A percentile compares a stretch with the other conserved stretches of the same genome.
Evolutionary conservation across 176 grass and related monocot genomes (phyloP).

Genomic region (Carex littledalei): DNA sequence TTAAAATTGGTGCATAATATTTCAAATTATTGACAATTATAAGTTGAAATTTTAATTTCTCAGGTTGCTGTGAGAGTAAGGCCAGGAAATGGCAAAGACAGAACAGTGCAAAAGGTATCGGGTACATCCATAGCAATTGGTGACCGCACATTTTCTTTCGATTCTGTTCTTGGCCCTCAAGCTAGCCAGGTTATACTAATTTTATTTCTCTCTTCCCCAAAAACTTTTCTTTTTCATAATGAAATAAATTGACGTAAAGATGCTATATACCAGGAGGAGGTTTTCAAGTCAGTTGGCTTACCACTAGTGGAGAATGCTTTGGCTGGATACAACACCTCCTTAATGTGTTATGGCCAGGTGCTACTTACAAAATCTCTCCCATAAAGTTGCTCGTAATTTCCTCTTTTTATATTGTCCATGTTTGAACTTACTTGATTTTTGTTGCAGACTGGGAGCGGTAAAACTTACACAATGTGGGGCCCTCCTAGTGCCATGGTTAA

Average conservation of each 20-base stretch:
- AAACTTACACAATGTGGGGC: constrained; percentile 97
- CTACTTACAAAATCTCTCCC: not conserved
- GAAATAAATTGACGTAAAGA: not conserved
- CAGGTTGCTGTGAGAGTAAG: constrained; percentile 38
- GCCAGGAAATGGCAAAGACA: constrained; percentile 16
- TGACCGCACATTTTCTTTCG: constrained; percentile 43
- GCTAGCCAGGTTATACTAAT: constrained; percentile 51
- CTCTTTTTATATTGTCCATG: not conserved
- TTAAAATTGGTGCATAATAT: not conserved
- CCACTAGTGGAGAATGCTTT: constrained; percentile 68
- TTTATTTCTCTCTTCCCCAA: not conserved
- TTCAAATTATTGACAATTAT: not conserved
- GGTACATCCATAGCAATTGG: constrained; percentile 50
- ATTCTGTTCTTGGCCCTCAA: constrained; percentile 68
- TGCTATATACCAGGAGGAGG: constrained; percentile 49
- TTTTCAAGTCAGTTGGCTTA: constrained; percentile 53
- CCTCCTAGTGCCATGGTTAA: constrained; percentile 75
- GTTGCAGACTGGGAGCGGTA: constrained; percentile 71
- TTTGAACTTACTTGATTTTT: constrained; percentile 3
- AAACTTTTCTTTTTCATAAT: not conserved
- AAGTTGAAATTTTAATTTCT: not conserved
- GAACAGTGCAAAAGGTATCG: constrained; percentile 21
- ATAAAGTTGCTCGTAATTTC: not conserved
- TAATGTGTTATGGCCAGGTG: constrained; percentile 92
- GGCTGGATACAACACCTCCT: constrained; percentile 80